Evolutionary conservation across 495 filamentous ascomycete species (phyloP), one percentile per base, ranked within the genome.

Genomic region (Arthonia radiata): DNA sequence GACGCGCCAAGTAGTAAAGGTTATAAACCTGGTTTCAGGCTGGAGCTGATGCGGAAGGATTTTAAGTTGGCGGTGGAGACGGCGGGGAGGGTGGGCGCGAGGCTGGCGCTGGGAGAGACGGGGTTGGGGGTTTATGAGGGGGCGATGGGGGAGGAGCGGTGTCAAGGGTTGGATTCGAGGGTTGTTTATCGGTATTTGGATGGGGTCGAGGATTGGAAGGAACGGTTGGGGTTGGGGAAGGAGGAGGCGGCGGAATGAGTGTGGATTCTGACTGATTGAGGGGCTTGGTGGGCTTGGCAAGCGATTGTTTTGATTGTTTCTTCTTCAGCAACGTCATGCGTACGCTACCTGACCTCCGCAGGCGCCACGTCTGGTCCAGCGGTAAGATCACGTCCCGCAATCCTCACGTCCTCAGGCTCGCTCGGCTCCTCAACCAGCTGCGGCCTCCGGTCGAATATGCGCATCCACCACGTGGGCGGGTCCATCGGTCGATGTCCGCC

Each of bases 391-490:
- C n/a, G n/a, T n/a, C n/a, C n/a, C n/a, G n/a, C n/a, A n/a, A n/a
- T n/a, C n/a, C n/a, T n/a, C n/a, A n/a, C n/a, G n/a, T n/a, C n/a
- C n/a, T n/a, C n/a, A n/a, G n/a, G n/a, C n/a, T n/a, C n/a, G n/a
- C n/a, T n/a, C n/a, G n/a, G n/a, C n/a, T n/a, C n/a, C n/a, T n/a
- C n/a, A n/a, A n/a, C n/a, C n/a, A n/a, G 28, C 29, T 37, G 43
- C 14, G 39, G 43, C 19, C 38, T 40, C 4, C 52, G 37, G 26
- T 71, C 82, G 47, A 91, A 93, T 13, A 97, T 37, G 8, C 82
- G 61, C 13, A 75, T 59, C 89, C 89, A 97, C 70, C 78, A 91
- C 43, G 52, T 51, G 1, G 86, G 86, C 24, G 89, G 81, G 43
- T 94, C 89, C 26, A 97, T 53, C 4, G 86, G 86, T 24, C 76